Conservation (phyloP, 78 protist species). For the Speleostelium caveatum region DNA sequence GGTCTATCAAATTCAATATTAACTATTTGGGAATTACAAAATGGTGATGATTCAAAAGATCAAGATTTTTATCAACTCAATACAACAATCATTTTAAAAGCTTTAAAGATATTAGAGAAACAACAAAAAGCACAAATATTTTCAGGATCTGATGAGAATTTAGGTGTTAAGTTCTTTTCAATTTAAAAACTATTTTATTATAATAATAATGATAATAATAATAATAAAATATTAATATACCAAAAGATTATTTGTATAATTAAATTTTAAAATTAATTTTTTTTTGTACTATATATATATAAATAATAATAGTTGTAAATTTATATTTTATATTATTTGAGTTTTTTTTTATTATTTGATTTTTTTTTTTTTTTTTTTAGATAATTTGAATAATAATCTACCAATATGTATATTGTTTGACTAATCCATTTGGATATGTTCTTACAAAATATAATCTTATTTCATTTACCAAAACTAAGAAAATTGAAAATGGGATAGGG, state of each 20-base stretch:
- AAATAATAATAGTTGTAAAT: too few relatives aligned
- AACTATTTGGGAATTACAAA: slow-evolving; percentile 84
- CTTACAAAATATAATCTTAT: slow-evolving; percentile 81
- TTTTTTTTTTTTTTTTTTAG: too few relatives aligned
- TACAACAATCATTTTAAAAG: slow-evolving; percentile 57
- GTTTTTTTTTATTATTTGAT: too few relatives aligned
- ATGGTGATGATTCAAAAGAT: slow-evolving; percentile 72
- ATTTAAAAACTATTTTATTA: too few relatives aligned
- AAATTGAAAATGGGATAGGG: slow-evolving; percentile 92
- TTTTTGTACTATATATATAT: too few relatives aligned
- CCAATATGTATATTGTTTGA: neutral
- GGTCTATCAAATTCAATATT: slow-evolving; percentile 56
- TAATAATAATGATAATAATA: too few relatives aligned
- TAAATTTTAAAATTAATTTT: too few relatives aligned
- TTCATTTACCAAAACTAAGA: slow-evolving; percentile 90
- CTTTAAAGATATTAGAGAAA: slow-evolving; percentile 71
- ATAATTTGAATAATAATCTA: too few relatives aligned
- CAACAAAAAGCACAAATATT: slow-evolving; percentile 76
- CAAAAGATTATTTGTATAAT: too few relatives aligned
- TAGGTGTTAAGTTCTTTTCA: slow-evolving; percentile 86
- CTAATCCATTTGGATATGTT: slow-evolving; percentile 21
- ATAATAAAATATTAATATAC: too few relatives aligned
- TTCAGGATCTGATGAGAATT: slow-evolving; percentile 44
- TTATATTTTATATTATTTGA: too few relatives aligned
- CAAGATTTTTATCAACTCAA: slow-evolving; percentile 77